A percentile compares a stretch with the other conserved stretches of the same genome.
phyloP scores from a whole-genome alignment of 164 flowering plant species.

The Aristolochia fimbriata region DNA sequence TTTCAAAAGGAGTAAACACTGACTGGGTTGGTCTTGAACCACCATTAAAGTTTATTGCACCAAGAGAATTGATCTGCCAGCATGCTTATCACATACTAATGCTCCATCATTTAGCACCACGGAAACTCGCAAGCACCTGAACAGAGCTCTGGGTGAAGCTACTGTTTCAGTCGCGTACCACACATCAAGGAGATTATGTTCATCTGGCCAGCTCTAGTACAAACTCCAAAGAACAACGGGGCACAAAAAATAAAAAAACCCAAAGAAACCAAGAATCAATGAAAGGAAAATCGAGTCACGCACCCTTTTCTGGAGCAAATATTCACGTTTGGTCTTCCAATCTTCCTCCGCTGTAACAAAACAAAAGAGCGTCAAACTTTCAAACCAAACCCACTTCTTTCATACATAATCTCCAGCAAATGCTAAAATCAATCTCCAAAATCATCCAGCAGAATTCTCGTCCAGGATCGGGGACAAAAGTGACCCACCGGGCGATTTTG shows the following conservation, averaged over 20 bases:
- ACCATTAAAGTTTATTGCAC: too few species aligned
- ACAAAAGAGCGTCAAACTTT: slow-evolving; percentile 12
- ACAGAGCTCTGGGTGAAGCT: background rate
- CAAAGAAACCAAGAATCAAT: background rate
- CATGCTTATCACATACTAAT: too few species aligned
- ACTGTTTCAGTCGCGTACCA: background rate
- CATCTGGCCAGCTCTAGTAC: background rate
- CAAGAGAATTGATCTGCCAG: too few species aligned
- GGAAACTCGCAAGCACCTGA: too few species aligned
- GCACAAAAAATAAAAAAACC: too few species aligned
- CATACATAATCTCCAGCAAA: too few species aligned
- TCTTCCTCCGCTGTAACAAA: slow-evolving; percentile 76
- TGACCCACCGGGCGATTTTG: slow-evolving; percentile 75
- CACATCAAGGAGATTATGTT: background rate
- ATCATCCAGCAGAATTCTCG: too few species aligned
- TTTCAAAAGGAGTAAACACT: too few species aligned
- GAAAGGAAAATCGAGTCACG: background rate
- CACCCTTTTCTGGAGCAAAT: slow-evolving; percentile 75
- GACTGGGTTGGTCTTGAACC: too few species aligned
- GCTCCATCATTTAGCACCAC: too few species aligned
- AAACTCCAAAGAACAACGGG: background rate
- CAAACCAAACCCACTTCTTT: background rate
- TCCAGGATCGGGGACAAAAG: too few species aligned
- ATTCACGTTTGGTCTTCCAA: slow-evolving; percentile 72
- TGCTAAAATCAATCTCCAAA: too few species aligned